Evolutionary conservation across 495 filamentous ascomycete species (phyloP).

Genomic region (Aspergillus leporis): DNA sequence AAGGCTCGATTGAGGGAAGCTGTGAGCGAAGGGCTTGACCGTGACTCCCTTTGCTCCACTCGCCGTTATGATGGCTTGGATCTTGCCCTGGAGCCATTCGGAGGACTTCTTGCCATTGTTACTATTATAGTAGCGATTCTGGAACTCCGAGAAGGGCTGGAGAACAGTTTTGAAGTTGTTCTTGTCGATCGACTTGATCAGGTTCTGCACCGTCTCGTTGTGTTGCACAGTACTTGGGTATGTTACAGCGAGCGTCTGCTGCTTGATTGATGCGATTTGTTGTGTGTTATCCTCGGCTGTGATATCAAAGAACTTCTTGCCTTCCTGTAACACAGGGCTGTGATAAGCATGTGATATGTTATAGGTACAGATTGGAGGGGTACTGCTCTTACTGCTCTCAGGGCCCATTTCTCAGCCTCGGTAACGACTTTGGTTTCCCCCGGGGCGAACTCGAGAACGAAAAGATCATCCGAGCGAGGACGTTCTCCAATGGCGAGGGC

Average conservation of each 20-base stretch:
- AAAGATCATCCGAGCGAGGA: neutral
- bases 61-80: neutral
- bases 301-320: conserved; percentile 5
- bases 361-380: neutral
- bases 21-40: conserved; percentile 1
- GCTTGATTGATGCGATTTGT: neutral
- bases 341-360: neutral
- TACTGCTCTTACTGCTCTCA: neutral
- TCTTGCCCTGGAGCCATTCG: conserved; percentile 4
- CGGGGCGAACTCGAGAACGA: conserved; percentile 2
- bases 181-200: conserved; percentile 1
- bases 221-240: neutral
- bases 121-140: conserved; percentile 2
- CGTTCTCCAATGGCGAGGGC: neutral
- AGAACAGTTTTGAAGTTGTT: neutral
- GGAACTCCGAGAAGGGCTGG: conserved; percentile 3
- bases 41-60: conserved; percentile 1
- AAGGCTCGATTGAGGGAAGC: conserved; percentile 1
- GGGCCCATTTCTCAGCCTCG: conserved; percentile 6
- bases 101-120: conserved; percentile 5
- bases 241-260: neutral
- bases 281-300: neutral
- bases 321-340: neutral
- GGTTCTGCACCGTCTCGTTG: neutral
- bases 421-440: conserved; percentile 2